Evolutionary conservation across 2,329 filamentous ascomycete species (phyloP).

Genomic region (Helicocarpus griseus): DNA sequence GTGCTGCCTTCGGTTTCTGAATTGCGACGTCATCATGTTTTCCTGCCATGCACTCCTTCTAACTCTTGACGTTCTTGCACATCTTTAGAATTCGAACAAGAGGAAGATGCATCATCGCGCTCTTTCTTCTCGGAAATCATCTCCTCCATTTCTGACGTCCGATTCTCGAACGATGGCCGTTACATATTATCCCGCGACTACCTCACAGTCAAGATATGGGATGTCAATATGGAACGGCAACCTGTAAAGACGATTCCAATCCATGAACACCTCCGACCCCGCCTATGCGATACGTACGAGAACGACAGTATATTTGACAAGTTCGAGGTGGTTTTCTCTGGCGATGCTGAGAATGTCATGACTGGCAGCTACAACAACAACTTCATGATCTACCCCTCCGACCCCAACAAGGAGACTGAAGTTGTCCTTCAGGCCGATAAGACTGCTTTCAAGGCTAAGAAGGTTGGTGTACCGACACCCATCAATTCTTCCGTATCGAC

Average conservation of each 20-base stretch:
- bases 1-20: slow-evolving; percentile 23
- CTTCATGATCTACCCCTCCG: slow-evolving; percentile 99
- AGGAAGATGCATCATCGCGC: slow-evolving; percentile 91
- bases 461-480: slow-evolving; percentile 92
- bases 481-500: slow-evolving; percentile 67
- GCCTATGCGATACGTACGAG: slow-evolving; percentile 95
- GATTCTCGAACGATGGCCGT: slow-evolving; percentile 90
- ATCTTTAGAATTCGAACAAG: slow-evolving; percentile 83
- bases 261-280: slow-evolving; percentile 88
- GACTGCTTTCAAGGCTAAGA: slow-evolving; percentile 99
- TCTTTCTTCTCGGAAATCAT: slow-evolving; percentile 99
- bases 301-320: slow-evolving; percentile 99
- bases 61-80: slow-evolving; percentile 6
- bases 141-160: slow-evolving; percentile 96
- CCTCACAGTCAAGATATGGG: slow-evolving; percentile 98
- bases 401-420: slow-evolving; percentile 91
- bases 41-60: neutral
- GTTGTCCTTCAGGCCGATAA: slow-evolving; percentile 97
- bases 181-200: slow-evolving; percentile 98
- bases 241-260: slow-evolving; percentile 98
- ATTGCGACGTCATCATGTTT: neutral
- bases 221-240: slow-evolving; percentile 97
- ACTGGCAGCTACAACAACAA: slow-evolving; percentile 99
- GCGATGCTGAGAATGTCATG: slow-evolving; percentile 98
- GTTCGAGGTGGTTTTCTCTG: slow-evolving; percentile 98